These are phyloP conservation scores for Vicia villosa DNA, from an alignment of 306 rosid species.

Conservation along the genomic window DNA sequence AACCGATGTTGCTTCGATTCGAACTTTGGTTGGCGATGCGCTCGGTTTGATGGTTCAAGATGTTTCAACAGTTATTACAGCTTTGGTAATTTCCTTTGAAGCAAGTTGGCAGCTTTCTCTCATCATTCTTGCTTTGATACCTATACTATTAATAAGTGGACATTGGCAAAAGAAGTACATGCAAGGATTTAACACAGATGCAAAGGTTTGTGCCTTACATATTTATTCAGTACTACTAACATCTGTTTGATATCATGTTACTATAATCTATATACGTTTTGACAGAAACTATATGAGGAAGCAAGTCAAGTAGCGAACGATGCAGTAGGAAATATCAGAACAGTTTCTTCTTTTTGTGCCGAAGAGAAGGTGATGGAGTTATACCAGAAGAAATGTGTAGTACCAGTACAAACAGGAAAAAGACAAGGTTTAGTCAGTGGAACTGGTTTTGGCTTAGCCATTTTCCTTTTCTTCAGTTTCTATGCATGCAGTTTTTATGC, in stretches of 20 bases:
- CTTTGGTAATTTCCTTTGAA: slow-evolving; percentile 60
- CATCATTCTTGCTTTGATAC: slow-evolving; percentile 57
- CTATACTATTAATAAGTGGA: slow-evolving; percentile 58
- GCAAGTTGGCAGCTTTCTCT: slow-evolving; percentile 78
- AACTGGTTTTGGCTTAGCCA: slow-evolving; percentile 56
- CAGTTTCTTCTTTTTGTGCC: slow-evolving; percentile 84
- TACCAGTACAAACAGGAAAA: slow-evolving; percentile 59
- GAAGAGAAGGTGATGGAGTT: slow-evolving; percentile 77
- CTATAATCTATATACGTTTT: neutral
- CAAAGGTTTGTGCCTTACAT: slow-evolving; percentile 56
- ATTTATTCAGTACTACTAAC: neutral
- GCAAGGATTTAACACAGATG: slow-evolving; percentile 65
- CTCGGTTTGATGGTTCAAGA: slow-evolving; percentile 66
- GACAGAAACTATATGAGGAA: slow-evolving; percentile 74
- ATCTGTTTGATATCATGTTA: slow-evolving; percentile 4
- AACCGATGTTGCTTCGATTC: slow-evolving; percentile 60
- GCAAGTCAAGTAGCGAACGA: slow-evolving; percentile 83
- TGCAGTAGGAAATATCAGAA: slow-evolving; percentile 80
- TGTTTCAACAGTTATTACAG: slow-evolving; percentile 50
- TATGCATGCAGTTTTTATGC: slow-evolving; percentile 62
- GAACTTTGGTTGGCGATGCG: slow-evolving; percentile 73
- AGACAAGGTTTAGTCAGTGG: slow-evolving; percentile 66
- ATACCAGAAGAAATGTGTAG: slow-evolving; percentile 68
- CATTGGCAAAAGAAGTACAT: slow-evolving; percentile 53
- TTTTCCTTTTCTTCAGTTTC: slow-evolving; percentile 49